Percentiles rank a stretch among this genome's conserved stretches.
Evolutionary conservation across 495 filamentous ascomycete species (phyloP).

Genomic region (Penicillium atrosanguineum): DNA sequence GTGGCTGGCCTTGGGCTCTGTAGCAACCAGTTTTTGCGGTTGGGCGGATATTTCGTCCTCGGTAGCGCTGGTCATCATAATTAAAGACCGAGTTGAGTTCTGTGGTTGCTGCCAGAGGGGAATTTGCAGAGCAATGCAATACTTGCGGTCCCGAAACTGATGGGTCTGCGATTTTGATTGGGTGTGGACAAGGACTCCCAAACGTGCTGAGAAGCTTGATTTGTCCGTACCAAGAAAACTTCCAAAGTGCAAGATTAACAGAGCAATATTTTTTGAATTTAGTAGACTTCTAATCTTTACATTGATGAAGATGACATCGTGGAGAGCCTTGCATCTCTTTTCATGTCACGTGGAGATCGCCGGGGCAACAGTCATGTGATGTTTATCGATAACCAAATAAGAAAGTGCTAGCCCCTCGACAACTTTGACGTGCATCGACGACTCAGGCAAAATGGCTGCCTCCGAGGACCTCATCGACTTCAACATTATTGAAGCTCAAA

Average conservation of each 20-base stretch:
- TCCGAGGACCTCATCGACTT: conserved; percentile 75
- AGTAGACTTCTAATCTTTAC: neutral
- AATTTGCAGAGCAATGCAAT: neutral
- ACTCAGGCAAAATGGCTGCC: conserved; percentile 44
- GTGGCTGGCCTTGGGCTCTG: conserved; percentile 17
- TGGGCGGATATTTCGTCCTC: neutral
- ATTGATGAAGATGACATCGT: neutral
- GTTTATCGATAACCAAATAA: conserved; percentile 46
- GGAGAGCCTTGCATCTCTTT: neutral
- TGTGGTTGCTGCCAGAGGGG: neutral
- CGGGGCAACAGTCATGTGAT: conserved; percentile 36
- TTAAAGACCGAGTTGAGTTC: neutral
- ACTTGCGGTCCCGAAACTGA: conserved; percentile 1
- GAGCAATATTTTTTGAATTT: neutral
- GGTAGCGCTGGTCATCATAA: conserved; percentile 1
- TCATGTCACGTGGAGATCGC: conserved; percentile 32
- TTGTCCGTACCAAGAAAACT: neutral
- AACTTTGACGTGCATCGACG: neutral
- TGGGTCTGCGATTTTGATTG: conserved; percentile 14
- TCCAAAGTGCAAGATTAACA: neutral
- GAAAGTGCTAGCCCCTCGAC: conserved; percentile 6
- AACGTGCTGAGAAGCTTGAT: neutral
- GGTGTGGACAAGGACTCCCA: neutral
- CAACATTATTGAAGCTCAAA: conserved; percentile 92
- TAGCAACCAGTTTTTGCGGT: neutral